phyloP scores from a whole-genome alignment of 306 rosid genomes.

The Vigna nakashimae region DNA sequence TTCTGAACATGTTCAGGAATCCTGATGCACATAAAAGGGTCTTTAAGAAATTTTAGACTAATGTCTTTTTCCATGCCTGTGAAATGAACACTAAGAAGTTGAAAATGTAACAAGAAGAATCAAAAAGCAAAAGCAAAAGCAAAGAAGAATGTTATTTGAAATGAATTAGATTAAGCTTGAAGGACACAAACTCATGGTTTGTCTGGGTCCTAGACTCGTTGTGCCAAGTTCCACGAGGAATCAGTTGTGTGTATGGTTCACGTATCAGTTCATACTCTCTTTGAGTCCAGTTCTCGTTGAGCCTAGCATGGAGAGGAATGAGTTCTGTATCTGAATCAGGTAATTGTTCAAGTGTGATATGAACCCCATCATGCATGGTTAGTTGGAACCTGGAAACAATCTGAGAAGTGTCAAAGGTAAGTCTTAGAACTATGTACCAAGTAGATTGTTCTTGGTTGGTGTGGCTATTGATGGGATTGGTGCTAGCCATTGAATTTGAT shows the following conservation, averaged over 20 bases:
- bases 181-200: slow-evolving; percentile 27
- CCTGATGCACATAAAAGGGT: background rate
- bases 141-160: background rate
- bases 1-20: slow-evolving; percentile 27
- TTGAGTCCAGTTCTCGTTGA: background rate
- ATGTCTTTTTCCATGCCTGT: background rate
- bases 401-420: background rate
- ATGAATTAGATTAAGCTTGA: background rate
- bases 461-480: background rate
- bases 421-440: background rate
- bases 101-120: no score
- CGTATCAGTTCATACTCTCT: background rate
- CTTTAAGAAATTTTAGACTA: background rate
- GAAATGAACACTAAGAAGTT: no score
- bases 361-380: background rate
- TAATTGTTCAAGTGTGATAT: background rate
- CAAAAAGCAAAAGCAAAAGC: background rate
- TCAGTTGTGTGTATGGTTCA: background rate
- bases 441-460: background rate
- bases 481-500: background rate
- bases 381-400: background rate
- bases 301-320: background rate
- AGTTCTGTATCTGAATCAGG: background rate
- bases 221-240: background rate
- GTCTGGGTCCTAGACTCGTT: background rate